These are phyloP conservation scores for Leptographium lundbergii DNA, from an alignment of 2,329 filamentous ascomycete genomes.

Conservation along the genomic window DNA sequence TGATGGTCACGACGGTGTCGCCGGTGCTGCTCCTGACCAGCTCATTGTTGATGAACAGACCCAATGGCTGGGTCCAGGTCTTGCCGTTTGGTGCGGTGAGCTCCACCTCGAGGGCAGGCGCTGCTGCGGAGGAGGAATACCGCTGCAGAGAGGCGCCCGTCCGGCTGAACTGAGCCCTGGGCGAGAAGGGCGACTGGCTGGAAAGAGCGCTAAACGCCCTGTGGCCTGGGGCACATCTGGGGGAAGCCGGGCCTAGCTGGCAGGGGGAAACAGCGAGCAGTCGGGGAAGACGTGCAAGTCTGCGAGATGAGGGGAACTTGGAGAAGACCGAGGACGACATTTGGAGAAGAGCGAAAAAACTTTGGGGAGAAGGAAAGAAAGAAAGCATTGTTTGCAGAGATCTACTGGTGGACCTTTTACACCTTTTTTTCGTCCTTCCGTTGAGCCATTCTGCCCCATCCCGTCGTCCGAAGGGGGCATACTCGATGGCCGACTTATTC, in stretches of 20 bases:
- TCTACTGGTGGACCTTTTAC: no score
- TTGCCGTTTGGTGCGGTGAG: constrained; percentile 65
- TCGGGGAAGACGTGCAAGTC: background rate
- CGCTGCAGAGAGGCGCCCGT: background rate
- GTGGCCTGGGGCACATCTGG: background rate
- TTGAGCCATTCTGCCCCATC: no score
- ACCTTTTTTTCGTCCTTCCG: no score
- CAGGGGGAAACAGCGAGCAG: background rate
- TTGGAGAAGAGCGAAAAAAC: no score
- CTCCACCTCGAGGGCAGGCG: constrained; percentile 31
- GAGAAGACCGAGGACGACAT: no score
- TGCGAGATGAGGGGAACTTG: no score
- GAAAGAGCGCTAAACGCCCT: background rate
- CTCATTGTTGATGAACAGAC: constrained; percentile 77
- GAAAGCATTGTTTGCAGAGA: no score
- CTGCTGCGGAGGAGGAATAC: background rate
- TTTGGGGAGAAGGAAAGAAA: no score
- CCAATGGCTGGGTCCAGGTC: constrained; percentile 58
- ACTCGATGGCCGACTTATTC: no score
- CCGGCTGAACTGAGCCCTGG: background rate
- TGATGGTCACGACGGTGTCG: constrained; percentile 53
- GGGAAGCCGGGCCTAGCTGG: background rate
- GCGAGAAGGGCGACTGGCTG: background rate
- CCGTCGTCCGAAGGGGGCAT: no score
- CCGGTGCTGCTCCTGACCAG: constrained; percentile 56